Percentiles rank a stretch among this genome's conserved stretches.
Evolutionary conservation across 768 basidiomycete genomes (phyloP).

Genomic region (Lactarius pseudohatsudake): DNA sequence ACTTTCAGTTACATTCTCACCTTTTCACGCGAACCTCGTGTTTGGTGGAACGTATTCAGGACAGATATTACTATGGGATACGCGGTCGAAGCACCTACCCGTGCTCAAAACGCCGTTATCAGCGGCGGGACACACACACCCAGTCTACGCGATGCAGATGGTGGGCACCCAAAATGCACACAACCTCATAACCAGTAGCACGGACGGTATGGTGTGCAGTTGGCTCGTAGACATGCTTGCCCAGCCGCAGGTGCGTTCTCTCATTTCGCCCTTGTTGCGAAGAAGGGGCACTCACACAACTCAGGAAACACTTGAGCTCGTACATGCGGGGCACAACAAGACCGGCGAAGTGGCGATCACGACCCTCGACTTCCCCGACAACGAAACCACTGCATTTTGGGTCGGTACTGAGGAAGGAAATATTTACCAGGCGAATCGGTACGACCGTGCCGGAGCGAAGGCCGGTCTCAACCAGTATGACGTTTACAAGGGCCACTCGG

Average conservation of each 20-base stretch:
- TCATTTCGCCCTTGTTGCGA: neutral
- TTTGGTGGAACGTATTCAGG: conserved; percentile 99
- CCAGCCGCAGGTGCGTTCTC: conserved; percentile 76
- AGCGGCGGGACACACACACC: conserved; percentile 96
- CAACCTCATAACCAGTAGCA: conserved; percentile 94
- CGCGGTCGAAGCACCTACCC: conserved; percentile 92
- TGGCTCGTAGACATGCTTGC: conserved; percentile 99
- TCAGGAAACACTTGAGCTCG: conserved; percentile 90
- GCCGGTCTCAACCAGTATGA: conserved; percentile 93
- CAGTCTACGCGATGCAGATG: conserved; percentile 98
- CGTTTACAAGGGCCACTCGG: conserved; percentile 89
- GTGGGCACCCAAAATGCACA: conserved; percentile 99
- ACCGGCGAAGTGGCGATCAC: conserved; percentile 97
- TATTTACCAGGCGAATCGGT: conserved; percentile 94
- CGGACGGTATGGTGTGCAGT: conserved; percentile 95
- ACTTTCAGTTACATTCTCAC: conserved; percentile 93
- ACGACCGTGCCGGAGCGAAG: conserved; percentile 95
- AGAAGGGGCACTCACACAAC: conserved; percentile 5
- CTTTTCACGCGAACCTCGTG: conserved; percentile 95
- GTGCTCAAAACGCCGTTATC: conserved; percentile 96
- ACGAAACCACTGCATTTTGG: conserved; percentile 96
- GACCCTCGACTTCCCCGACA: conserved; percentile 89
- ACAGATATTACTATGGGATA: conserved; percentile 98
- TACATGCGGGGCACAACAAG: conserved; percentile 90
- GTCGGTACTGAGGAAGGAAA: conserved; percentile 98